phyloP scores from a whole-genome alignment of 2,329 filamentous ascomycete species.

The Sporothrix phasma region DNA sequence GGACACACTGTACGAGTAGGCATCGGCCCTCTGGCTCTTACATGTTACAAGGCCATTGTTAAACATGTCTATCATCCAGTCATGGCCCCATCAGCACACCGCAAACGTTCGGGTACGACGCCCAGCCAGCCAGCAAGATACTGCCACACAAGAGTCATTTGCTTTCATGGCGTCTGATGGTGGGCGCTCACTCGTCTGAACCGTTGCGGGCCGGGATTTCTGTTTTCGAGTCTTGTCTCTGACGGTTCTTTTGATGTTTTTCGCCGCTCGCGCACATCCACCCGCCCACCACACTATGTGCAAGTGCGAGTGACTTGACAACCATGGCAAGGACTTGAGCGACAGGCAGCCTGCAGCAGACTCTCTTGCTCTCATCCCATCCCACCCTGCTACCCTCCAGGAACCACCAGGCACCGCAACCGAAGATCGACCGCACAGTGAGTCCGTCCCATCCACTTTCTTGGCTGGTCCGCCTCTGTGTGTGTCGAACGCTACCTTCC shows the following conservation, averaged over 20 bases:
- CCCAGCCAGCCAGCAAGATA: neutral
- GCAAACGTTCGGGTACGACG: neutral
- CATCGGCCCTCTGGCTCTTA: neutral
- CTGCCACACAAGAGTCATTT: neutral
- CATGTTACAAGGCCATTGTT: neutral
- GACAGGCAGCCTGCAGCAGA: neutral
- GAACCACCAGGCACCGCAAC: conserved; percentile 11
- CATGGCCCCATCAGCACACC: neutral
- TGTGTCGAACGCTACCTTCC: neutral
- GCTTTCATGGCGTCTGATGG: neutral
- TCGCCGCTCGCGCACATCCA: neutral
- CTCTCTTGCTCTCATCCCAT: neutral
- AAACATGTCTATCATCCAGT: neutral
- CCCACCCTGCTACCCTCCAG: no score
- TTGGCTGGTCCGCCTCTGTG: neutral
- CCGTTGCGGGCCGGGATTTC: neutral
- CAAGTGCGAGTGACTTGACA: neutral
- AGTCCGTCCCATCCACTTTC: neutral
- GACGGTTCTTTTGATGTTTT: neutral
- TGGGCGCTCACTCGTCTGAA: neutral
- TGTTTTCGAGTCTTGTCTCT: neutral
- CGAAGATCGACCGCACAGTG: neutral
- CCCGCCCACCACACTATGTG: neutral
- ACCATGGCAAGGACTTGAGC: neutral
- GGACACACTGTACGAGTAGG: no score